Evolutionary conservation across 1,284 basidiomycete species (phyloP).

Genomic region (Xerocomus nothofagi): DNA sequence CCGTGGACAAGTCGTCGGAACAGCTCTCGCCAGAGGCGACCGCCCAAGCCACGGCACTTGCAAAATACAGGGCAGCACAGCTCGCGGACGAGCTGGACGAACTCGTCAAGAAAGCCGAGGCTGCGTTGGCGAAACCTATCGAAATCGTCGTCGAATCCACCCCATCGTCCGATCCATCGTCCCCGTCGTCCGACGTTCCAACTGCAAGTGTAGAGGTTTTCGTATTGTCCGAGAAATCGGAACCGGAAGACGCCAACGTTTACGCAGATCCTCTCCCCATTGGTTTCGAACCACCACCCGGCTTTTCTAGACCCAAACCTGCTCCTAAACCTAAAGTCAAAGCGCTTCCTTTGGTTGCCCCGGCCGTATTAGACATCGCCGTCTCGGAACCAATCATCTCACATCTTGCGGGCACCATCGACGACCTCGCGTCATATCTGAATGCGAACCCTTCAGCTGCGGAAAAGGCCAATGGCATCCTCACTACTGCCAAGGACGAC

Average conservation of each 20-base stretch:
- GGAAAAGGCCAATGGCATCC: slow-evolving; percentile 66
- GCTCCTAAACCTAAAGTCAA: slow-evolving; percentile 43
- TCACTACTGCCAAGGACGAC: slow-evolving; percentile 80
- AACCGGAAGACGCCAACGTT: slow-evolving; percentile 45
- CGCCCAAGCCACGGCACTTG: slow-evolving; percentile 44
- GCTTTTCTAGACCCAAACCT: slow-evolving; percentile 62
- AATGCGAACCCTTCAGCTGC: slow-evolving; percentile 70
- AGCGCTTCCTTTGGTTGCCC: slow-evolving; percentile 77
- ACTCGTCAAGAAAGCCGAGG: slow-evolving; percentile 69
- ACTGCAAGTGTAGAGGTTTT: slow-evolving; percentile 25
- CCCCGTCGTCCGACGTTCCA: slow-evolving; percentile 17
- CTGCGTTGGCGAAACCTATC: slow-evolving; percentile 51
- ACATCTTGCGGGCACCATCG: slow-evolving; percentile 92
- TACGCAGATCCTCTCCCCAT: slow-evolving; percentile 80
- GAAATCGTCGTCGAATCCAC: slow-evolving; percentile 32
- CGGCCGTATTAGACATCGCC: slow-evolving; percentile 73
- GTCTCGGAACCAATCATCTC: slow-evolving; percentile 85
- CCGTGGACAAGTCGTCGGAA: slow-evolving; percentile 44
- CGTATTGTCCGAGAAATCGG: slow-evolving; percentile 35
- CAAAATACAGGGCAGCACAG: slow-evolving; percentile 50
- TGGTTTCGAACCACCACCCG: slow-evolving; percentile 90
- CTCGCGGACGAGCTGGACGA: slow-evolving; percentile 65
- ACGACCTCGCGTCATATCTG: slow-evolving; percentile 86
- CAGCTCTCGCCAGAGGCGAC: slow-evolving; percentile 39
- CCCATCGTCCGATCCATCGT: background rate